Conservation (phyloP, 2,329 filamentous ascomycete genomes). For the Epichloe gansuensis region DNA sequence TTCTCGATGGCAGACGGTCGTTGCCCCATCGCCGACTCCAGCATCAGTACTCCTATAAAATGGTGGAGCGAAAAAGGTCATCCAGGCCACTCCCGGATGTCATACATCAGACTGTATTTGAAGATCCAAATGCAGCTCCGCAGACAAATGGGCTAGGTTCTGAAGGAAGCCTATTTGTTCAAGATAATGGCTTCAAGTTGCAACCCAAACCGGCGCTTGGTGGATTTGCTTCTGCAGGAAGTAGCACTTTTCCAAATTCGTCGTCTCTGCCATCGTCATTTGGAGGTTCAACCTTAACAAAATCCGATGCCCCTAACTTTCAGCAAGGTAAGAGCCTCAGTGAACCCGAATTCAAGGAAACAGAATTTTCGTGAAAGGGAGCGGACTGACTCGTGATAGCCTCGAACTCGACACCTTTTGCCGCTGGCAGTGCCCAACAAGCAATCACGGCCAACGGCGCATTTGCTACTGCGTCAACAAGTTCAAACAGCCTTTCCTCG, state of each 20-base stretch:
- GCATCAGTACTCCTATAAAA: slow-evolving; percentile 41
- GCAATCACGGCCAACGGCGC: background rate
- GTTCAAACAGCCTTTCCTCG: background rate
- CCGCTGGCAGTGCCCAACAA: background rate
- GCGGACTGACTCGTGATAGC: background rate
- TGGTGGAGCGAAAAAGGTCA: slow-evolving; percentile 51
- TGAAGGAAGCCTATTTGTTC: slow-evolving; percentile 20
- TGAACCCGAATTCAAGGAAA: background rate
- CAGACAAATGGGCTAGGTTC: slow-evolving; percentile 6
- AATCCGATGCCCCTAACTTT: background rate
- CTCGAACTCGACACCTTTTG: slow-evolving; percentile 5
- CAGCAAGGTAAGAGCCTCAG: slow-evolving; percentile 1
- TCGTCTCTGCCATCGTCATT: background rate
- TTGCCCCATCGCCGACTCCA: slow-evolving; percentile 37
- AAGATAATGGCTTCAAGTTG: slow-evolving; percentile 4
- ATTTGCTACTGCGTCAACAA: slow-evolving; percentile 1
- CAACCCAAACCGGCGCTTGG: background rate
- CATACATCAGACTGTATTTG: slow-evolving; percentile 43
- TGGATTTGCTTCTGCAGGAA: background rate
- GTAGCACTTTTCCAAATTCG: background rate
- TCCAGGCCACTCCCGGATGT: slow-evolving; percentile 38
- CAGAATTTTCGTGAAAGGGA: background rate
- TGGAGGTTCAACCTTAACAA: background rate
- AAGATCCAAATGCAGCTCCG: slow-evolving; percentile 10
- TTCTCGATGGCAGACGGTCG: slow-evolving; percentile 30